Evolutionary conservation across 345 rosid species (phyloP).

Genomic region (Citrus maxima): DNA sequence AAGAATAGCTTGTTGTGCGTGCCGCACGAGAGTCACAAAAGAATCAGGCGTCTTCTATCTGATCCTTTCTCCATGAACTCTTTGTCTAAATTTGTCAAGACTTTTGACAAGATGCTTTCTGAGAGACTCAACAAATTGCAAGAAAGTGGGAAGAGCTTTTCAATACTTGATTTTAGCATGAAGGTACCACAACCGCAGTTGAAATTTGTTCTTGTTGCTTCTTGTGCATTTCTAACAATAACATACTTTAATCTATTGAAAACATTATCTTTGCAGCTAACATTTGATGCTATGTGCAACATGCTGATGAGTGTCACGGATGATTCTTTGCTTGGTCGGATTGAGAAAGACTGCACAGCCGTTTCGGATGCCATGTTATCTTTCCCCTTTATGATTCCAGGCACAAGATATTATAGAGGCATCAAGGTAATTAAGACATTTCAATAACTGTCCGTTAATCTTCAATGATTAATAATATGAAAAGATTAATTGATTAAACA

Average conservation of each 20-base stretch:
- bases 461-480: slow-evolving; percentile 1
- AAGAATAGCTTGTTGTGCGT: slow-evolving; percentile 44
- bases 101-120: slow-evolving; percentile 35
- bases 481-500: slow-evolving; percentile 12
- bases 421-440: slow-evolving; percentile 36
- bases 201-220: neutral
- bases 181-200: slow-evolving; percentile 26
- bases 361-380: slow-evolving; percentile 52
- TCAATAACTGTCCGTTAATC: neutral
- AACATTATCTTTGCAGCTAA: slow-evolving; percentile 23
- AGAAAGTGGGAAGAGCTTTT: slow-evolving; percentile 37
- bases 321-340: slow-evolving; percentile 30
- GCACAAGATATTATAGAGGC: slow-evolving; percentile 52
- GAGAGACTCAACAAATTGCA: slow-evolving; percentile 30
- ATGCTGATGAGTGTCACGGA: slow-evolving; percentile 48
- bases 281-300: slow-evolving; percentile 47
- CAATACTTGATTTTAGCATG: slow-evolving; percentile 43
- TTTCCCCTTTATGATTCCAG: slow-evolving; percentile 56
- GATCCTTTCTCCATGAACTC: slow-evolving; percentile 57
- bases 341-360: slow-evolving; percentile 40
- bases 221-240: no score
- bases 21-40: slow-evolving; percentile 42
- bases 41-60: slow-evolving; percentile 50
- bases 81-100: slow-evolving; percentile 30
- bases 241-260: neutral